Conservation (phyloP, 768 basidiomycete genomes). For the Suillus ampliporus region DNA sequence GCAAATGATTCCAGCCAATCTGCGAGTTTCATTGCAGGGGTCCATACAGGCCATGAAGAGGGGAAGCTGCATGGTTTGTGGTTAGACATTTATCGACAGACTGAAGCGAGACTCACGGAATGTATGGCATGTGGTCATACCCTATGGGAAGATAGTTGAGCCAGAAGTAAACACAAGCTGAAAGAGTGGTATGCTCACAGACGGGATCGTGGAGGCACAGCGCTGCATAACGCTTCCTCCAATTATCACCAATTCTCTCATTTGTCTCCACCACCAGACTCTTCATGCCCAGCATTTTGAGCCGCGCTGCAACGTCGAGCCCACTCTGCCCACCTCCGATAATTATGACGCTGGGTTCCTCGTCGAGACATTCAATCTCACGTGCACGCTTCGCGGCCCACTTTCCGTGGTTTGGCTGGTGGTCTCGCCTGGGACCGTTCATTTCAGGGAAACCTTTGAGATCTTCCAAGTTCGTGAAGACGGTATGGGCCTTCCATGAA, state of each 20-base stretch:
- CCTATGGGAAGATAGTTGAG: slow-evolving; percentile 29
- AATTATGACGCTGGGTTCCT: slow-evolving; percentile 57
- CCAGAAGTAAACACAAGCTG: neutral
- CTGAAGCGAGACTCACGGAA: slow-evolving; percentile 49
- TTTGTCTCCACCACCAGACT: slow-evolving; percentile 32
- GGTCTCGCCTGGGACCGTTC: slow-evolving; percentile 50
- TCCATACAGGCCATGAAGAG: slow-evolving; percentile 60
- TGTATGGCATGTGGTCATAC: slow-evolving; percentile 56
- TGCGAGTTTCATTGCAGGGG: slow-evolving; percentile 61
- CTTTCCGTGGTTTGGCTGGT: slow-evolving; percentile 41
- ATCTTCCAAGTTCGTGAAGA: slow-evolving; percentile 58
- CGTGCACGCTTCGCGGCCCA: slow-evolving; percentile 35
- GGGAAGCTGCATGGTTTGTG: slow-evolving; percentile 50
- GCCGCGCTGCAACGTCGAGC: slow-evolving; percentile 60
- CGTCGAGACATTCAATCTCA: slow-evolving; percentile 38
- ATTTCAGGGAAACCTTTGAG: slow-evolving; percentile 52
- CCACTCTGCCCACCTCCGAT: slow-evolving; percentile 60
- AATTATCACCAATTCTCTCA: slow-evolving; percentile 36
- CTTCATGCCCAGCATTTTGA: slow-evolving; percentile 38
- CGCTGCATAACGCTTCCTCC: slow-evolving; percentile 55
- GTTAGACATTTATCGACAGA: neutral
- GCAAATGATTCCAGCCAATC: slow-evolving; percentile 74
- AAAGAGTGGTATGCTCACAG: slow-evolving; percentile 24
- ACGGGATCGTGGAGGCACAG: slow-evolving; percentile 40
- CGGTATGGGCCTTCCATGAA: slow-evolving; percentile 52